Base-by-base conservation (phyloP, 306 rosid species). In the Cyamopsis tetragonoloba region DNA sequence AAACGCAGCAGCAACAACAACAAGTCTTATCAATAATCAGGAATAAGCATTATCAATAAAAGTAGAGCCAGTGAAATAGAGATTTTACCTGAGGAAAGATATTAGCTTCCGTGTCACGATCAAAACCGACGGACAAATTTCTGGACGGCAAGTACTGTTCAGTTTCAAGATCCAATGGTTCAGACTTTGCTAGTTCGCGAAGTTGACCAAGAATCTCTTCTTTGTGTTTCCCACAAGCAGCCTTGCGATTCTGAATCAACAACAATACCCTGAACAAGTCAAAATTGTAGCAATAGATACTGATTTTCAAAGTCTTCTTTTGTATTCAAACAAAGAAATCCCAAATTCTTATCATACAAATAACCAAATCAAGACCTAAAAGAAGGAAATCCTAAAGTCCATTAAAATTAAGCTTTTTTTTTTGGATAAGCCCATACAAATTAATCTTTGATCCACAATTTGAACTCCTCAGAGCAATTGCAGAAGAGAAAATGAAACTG, bases 191-290 rank as follows among this genome's bases (percentile, higher is more conserved):
- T 35, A 88, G 79, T 49, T 74, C 63, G 2, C 93, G 88, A 72
- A 91, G 97, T 83, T 91, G 97, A 66, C 48, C n/a, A 18, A 86
- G 79, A 70, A 86, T 80, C 73, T 91, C 95, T 61, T 88, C 96
- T 81, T 55, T 86, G 82, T 85, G 84, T 42, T 13, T 71, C 15
- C 97, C 97, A 73, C 96, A 88, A 48, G 88, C 82, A 76, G 93
- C 85, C 72, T 88, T 88, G 1, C 91, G 96, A 74, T 88, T 81
- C 97, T 91, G 84, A 71, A 75, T 66, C 82, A 86, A 91, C 24
- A 79, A 84, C 74, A 80, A 48, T 34, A 84, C 43, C 67, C 79
- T 19, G 24, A 81, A 73, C 73, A 80, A 75, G 73, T 79, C 67
- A 79, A 73, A 54, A 68, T 74, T 69, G 34, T 46, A 71, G 66